A percentile compares a stretch with the other conserved stretches of the same genome.
Conservation (phyloP, 2,329 filamentous ascomycete species). For the Diaporthe batatas region DNA sequence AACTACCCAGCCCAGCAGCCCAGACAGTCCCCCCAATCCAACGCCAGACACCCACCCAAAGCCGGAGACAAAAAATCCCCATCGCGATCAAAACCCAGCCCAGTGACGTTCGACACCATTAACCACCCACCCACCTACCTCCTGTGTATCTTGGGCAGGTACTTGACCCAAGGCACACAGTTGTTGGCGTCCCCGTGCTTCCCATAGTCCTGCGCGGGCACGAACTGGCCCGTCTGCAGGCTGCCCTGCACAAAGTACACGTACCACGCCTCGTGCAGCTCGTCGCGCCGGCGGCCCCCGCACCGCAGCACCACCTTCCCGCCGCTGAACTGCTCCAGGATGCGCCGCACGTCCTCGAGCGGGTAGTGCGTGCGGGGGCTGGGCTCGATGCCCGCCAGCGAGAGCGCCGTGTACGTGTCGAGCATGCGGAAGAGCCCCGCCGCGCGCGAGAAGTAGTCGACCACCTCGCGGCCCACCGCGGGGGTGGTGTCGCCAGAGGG, state of each 20-base stretch:
- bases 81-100: neutral
- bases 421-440: conserved; percentile 57
- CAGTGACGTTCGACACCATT: neutral
- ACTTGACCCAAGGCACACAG: conserved; percentile 55
- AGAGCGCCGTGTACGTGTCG: conserved; percentile 58
- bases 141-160: conserved; percentile 55
- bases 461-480: conserved; percentile 54
- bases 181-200: conserved; percentile 56
- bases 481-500: conserved; percentile 36
- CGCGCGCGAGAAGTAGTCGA: conserved; percentile 61
- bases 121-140: conserved; percentile 22
- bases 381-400: conserved; percentile 55
- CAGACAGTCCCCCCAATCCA: neutral
- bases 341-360: conserved; percentile 56
- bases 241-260: conserved; percentile 66
- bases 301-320: conserved; percentile 61
- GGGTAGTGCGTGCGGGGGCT: conserved; percentile 55
- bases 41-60: conserved; percentile 19
- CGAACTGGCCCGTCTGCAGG: conserved; percentile 63
- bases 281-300: conserved; percentile 51
- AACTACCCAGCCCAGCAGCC: neutral
- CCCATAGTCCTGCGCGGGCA: conserved; percentile 56
- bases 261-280: conserved; percentile 67
- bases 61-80: neutral
- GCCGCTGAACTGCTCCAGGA: conserved; percentile 60